These are phyloP conservation scores for Aspergillus sojae DNA, from an alignment of 2,329 filamentous ascomycete genomes.

Conservation along the genomic window DNA sequence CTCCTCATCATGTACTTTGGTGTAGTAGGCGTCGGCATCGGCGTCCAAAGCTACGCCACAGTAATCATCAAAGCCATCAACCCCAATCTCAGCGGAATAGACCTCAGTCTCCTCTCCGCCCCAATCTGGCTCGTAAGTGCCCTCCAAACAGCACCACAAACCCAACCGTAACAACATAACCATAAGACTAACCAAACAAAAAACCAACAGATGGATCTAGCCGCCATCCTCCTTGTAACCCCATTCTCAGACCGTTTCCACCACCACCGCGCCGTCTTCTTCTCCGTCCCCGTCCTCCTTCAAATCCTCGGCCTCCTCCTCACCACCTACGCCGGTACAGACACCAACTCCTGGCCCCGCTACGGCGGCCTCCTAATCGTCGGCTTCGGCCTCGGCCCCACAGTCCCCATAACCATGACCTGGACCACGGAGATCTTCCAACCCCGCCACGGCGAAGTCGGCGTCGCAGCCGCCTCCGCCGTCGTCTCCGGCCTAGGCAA, in stretches of 20 bases:
- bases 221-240: slow-evolving; percentile 82
- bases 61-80: slow-evolving; percentile 83
- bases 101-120: slow-evolving; percentile 80
- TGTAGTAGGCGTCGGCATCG: slow-evolving; percentile 88
- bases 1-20: slow-evolving; percentile 91
- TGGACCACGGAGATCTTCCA: slow-evolving; percentile 94
- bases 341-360: slow-evolving; percentile 71
- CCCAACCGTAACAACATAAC: background rate
- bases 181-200: slow-evolving; percentile 6
- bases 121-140: slow-evolving; percentile 84
- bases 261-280: slow-evolving; percentile 76
- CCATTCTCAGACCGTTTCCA: slow-evolving; percentile 88
- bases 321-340: slow-evolving; percentile 70
- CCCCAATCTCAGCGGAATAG: slow-evolving; percentile 69
- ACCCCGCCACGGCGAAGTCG: slow-evolving; percentile 83
- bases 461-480: slow-evolving; percentile 82
- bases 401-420: slow-evolving; percentile 90
- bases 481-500: slow-evolving; percentile 87
- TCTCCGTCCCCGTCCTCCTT: slow-evolving; percentile 72
- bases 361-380: slow-evolving; percentile 89
- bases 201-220: slow-evolving; percentile 72
- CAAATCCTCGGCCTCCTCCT: slow-evolving; percentile 81
- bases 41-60: slow-evolving; percentile 83
- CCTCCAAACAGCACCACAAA: background rate
- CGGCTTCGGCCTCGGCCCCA: slow-evolving; percentile 86